Percentiles rank a stretch among this genome's conserved stretches.
These are phyloP conservation scores for Pythium dissimile DNA, from an alignment of 352 stramenopile genomes.

Conservation along the genomic window DNA sequence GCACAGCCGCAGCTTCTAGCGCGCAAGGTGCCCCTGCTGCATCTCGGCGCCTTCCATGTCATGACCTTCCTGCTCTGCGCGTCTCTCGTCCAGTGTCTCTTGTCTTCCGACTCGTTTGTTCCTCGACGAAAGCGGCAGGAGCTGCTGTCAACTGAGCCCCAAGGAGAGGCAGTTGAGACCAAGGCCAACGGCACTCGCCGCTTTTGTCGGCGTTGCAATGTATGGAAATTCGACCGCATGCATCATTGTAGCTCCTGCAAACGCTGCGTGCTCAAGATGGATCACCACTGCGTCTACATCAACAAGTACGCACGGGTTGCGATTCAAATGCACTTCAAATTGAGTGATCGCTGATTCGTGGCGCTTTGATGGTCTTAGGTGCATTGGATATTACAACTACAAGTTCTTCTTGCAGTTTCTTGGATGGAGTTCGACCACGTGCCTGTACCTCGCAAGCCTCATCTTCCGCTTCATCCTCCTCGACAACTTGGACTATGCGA, in stretches of 20 bases:
- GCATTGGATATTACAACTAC: slow-evolving; percentile 88
- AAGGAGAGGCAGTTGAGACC: slow-evolving; percentile 35
- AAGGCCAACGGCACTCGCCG: slow-evolving; percentile 71
- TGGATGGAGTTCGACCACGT: slow-evolving; percentile 63
- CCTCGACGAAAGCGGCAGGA: slow-evolving; percentile 26
- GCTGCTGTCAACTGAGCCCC: not conserved
- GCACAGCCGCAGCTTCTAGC: slow-evolving; percentile 45
- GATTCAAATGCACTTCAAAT: too few relatives aligned
- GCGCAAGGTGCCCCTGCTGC: slow-evolving; percentile 21
- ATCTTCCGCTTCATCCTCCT: slow-evolving; percentile 62
- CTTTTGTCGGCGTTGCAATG: slow-evolving; percentile 74
- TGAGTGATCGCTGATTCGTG: too few relatives aligned
- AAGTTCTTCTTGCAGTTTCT: slow-evolving; percentile 89
- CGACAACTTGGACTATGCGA: slow-evolving; percentile 46
- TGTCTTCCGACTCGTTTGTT: slow-evolving; percentile 58
- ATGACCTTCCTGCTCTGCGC: slow-evolving; percentile 53
- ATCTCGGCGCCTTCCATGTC: slow-evolving; percentile 54
- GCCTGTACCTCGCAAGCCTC: slow-evolving; percentile 64
- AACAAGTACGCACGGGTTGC: slow-evolving; percentile 90
- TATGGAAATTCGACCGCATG: slow-evolving; percentile 71
- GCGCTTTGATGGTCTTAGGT: slow-evolving; percentile 30
- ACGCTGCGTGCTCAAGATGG: slow-evolving; percentile 85
- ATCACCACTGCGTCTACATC: slow-evolving; percentile 88
- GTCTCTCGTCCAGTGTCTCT: slow-evolving; percentile 53
- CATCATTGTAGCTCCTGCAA: slow-evolving; percentile 81